phyloP scores from a whole-genome alignment of 2,329 filamentous ascomycete genomes.

The Endoconidiophora laricicola region DNA sequence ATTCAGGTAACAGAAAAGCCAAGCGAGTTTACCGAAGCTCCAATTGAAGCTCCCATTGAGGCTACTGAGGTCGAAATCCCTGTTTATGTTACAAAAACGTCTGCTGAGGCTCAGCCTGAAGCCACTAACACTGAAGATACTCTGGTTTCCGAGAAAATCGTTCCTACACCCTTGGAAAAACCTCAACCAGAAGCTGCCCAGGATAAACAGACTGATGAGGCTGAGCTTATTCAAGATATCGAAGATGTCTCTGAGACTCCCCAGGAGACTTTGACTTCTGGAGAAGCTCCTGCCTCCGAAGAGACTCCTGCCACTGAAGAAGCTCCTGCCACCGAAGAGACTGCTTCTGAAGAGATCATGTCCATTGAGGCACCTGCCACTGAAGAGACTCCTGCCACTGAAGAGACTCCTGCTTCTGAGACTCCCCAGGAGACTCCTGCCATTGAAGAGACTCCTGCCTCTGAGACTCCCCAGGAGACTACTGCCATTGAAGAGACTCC shows the following conservation, averaged over 20 bases:
- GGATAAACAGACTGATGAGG: neutral
- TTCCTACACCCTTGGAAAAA: slow-evolving; percentile 3
- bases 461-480: no score
- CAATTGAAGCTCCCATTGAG: neutral
- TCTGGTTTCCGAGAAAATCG: neutral
- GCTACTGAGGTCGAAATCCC: neutral
- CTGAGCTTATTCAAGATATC: no score
- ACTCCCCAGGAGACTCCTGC: slow-evolving; percentile 8
- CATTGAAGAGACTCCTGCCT: neutral
- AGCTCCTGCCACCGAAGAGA: neutral
- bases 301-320: neutral
- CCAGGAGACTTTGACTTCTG: slow-evolving; percentile 7
- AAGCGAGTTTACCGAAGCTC: neutral
- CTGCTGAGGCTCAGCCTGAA: neutral
- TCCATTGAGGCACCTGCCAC: neutral
- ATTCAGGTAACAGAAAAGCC: neutral
- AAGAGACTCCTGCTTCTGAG: neutral
- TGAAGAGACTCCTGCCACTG: neutral
- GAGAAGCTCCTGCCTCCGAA: neutral
- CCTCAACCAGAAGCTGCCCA: neutral
- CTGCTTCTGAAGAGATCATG: neutral
- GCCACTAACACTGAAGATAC: neutral
- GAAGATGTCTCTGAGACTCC: neutral
- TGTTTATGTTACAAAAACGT: neutral
- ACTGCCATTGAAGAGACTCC: neutral